Evolutionary conservation across 192 early-diverging fungal species (phyloP).

Genomic region (Rhizoclosmatium globosum): DNA sequence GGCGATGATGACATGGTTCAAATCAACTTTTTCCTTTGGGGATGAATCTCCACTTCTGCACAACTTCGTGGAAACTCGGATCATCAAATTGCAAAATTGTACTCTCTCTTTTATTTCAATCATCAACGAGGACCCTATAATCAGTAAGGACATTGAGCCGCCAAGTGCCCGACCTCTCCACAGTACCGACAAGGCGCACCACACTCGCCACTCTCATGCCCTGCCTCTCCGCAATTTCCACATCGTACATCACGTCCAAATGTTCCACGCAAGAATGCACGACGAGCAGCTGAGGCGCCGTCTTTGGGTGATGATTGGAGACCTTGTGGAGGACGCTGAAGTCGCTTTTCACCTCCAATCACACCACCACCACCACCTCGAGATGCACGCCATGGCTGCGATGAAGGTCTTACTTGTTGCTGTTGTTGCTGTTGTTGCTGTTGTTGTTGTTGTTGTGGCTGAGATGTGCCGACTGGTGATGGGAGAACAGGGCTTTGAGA

Average conservation of each 20-base stretch:
- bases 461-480: neutral
- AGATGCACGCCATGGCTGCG: neutral
- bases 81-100: too few relatives aligned
- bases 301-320: neutral
- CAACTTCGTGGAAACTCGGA: too few relatives aligned
- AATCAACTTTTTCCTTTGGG: too few relatives aligned
- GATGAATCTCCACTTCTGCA: too few relatives aligned
- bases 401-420: neutral
- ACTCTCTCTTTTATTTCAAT: too few relatives aligned
- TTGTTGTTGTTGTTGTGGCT: neutral
- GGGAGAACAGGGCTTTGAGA: too few relatives aligned
- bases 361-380: neutral
- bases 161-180: constrained; percentile 26
- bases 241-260: constrained; percentile 1
- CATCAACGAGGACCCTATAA: neutral
- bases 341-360: constrained; percentile 17
- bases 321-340: neutral
- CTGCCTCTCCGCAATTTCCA: constrained; percentile 28
- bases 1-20: too few relatives aligned
- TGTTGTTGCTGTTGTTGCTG: too few relatives aligned
- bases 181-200: constrained; percentile 34
- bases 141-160: constrained; percentile 32
- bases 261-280: constrained; percentile 14
- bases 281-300: neutral
- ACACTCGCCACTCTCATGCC: constrained; percentile 15